Evolutionary conservation across 1,284 basidiomycete species (phyloP), one percentile per base, ranked within the genome.

Genomic region (Meripilus lineatus): DNA sequence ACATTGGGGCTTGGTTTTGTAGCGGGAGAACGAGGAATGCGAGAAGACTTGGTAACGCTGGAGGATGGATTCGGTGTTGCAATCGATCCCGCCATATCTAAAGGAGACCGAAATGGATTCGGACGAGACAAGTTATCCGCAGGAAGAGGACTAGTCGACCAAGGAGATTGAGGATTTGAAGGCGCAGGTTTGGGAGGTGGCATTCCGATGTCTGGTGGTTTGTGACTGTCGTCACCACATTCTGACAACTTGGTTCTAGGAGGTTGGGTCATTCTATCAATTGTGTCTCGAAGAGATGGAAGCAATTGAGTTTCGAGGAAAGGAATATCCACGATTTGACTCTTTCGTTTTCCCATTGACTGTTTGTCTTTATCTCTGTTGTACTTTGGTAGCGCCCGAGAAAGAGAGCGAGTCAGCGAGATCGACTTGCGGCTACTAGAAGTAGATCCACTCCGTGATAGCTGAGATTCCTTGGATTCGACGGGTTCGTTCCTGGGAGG

Each of bases 271-370:
- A 86, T 87, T 35, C 75, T 73, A 51, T 81, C 74, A 28, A 86
- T 73, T 0, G 84, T 87, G 47, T 86, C 83, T 26, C 75, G 69
- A 26, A 86, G 64, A 18, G 82, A 80, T 7, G 84, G 84, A 21
- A 87, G 59, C 10, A 86, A 66, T 23, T 81, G 75, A 0, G 75
- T 66, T 51, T 87, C 84, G 20, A 84, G 58, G 18, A 75, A 61
- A 2, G 78, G 77, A 3, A 84, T 59, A 42, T 75, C 74, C 3
- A 63, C 67, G 17, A 78, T 61, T 40, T 72, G 66, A 49, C 72
- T 77, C 51, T 67, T 67, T 23, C 70, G 70, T 36, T 66, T 63
- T 2, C 51, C 46, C 55, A 57, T 37, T 50, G 42, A 22, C 49
- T 43, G 44, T 36, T 51, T 10, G 47, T 50, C 46, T 51, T 52